Percentiles rank a stretch among this genome's conserved stretches.
These are phyloP conservation scores for Macrotyloma uniflorum DNA, from an alignment of 306 rosid species.

Conservation along the genomic window DNA sequence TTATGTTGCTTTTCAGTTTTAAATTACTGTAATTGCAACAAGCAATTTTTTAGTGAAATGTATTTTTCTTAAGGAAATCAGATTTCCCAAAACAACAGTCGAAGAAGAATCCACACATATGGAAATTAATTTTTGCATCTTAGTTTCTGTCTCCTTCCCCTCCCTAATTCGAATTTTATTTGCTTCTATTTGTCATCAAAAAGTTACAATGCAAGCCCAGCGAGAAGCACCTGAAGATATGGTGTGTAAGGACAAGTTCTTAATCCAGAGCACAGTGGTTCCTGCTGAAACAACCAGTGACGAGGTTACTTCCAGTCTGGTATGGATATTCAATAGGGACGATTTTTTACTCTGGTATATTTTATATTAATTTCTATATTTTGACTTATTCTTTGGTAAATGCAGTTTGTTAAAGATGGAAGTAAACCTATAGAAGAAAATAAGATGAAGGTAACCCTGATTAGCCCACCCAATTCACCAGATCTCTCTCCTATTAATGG, in stretches of 20 bases:
- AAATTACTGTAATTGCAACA: background rate
- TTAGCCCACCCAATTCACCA: conserved; percentile 70
- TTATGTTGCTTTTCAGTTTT: conserved; percentile 7
- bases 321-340: conserved; percentile 47
- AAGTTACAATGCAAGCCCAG: conserved; percentile 91
- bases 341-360: conserved; percentile 19
- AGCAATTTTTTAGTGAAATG: background rate
- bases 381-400: conserved; percentile 28
- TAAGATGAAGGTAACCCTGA: conserved; percentile 73
- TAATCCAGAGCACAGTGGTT: conserved; percentile 81
- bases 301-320: conserved; percentile 76
- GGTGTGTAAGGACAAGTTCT: conserved; percentile 91
- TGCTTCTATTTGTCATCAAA: conserved; percentile 39
- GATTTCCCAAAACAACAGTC: conserved; percentile 6
- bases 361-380: conserved; percentile 35
- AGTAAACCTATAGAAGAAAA: conserved; percentile 69
- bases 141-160: background rate
- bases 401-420: conserved; percentile 74
- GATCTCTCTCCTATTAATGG: conserved; percentile 59
- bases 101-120: conserved; percentile 26
- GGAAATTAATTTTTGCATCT: conserved; percentile 2
- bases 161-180: background rate
- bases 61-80: background rate
- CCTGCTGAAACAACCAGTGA: conserved; percentile 58
- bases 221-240: conserved; percentile 58